These are phyloP conservation scores for Citropsis articulata DNA, from an alignment of 345 rosid species.

Conservation along the genomic window DNA sequence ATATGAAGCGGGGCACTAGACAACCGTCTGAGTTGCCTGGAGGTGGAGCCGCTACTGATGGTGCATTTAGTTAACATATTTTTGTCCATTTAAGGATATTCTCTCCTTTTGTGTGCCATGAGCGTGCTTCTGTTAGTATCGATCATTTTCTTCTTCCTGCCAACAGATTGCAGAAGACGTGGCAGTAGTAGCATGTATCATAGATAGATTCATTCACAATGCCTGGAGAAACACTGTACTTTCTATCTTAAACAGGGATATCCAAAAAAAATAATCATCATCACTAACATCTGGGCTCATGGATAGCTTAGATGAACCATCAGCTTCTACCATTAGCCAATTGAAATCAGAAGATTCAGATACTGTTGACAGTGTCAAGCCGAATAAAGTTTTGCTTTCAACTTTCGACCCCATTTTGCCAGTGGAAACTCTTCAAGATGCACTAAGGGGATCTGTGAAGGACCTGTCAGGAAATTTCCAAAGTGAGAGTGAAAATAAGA, in stretches of 20 bases:
- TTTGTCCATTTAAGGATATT: background rate
- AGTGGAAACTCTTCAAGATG: constrained; percentile 8
- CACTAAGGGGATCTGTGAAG: constrained; percentile 6
- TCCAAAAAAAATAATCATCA: constrained; percentile 17
- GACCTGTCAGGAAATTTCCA: constrained; percentile 20
- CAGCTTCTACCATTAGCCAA: constrained; percentile 14
- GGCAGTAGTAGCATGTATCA: constrained; percentile 29
- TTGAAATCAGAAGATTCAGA: constrained; percentile 20
- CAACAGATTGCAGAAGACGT: constrained; percentile 54
- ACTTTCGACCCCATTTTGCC: constrained; percentile 18
- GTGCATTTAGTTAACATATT: background rate
- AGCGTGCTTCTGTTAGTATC: background rate
- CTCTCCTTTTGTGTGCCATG: background rate
- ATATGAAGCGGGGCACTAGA: too few species aligned
- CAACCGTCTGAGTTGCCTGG: too few species aligned
- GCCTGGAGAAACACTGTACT: constrained; percentile 6
- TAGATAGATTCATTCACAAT: constrained; percentile 30
- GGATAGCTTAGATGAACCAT: constrained; percentile 25
- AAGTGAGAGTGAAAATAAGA: constrained; percentile 13
- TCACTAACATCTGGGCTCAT: constrained; percentile 11
- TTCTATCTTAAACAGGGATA: constrained; percentile 18
- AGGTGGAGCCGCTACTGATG: too few species aligned
- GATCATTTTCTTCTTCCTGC: background rate
- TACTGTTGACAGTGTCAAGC: constrained; percentile 20
- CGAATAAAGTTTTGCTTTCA: constrained; percentile 1